Evolutionary conservation across 208 protist species (phyloP).

Genomic region (Leishmania amazonensis): DNA sequence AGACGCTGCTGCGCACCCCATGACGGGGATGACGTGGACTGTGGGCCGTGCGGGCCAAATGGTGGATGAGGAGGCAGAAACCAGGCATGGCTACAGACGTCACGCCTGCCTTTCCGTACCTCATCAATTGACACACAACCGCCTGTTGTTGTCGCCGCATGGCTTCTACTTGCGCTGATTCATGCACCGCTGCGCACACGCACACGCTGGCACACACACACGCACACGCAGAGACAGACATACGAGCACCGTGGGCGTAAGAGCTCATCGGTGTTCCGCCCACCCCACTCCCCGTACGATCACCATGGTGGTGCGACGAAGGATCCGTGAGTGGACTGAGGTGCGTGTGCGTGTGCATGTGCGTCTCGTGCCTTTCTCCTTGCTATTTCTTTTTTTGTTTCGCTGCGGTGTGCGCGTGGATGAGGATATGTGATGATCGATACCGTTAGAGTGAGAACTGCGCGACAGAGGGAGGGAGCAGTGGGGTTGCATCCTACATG

Average conservation of each 20-base stretch:
- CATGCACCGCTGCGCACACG: background rate
- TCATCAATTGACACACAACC: background rate
- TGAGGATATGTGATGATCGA: background rate
- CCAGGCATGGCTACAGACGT: background rate
- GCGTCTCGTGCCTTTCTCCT: constrained; percentile 7
- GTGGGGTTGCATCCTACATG: background rate
- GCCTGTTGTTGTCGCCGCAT: background rate
- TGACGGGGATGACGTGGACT: background rate
- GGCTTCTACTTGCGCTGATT: background rate
- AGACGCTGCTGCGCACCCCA: too few relatives aligned
- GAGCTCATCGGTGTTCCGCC: background rate
- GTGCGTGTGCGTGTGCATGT: constrained; percentile 9
- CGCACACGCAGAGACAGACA: background rate
- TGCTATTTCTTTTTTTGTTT: constrained; percentile 10
- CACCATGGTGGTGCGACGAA: background rate
- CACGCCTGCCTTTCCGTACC: background rate
- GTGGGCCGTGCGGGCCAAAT: background rate
- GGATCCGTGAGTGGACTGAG: background rate
- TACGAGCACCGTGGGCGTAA: background rate
- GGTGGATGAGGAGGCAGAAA: background rate
- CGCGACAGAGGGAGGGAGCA: background rate
- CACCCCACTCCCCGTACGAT: background rate
- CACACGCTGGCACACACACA: background rate
- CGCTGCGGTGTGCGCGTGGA: background rate
- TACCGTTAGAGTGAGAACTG: background rate